phyloP scores from a whole-genome alignment of 2,329 filamentous ascomycete species.

The Colletotrichum cereale region DNA sequence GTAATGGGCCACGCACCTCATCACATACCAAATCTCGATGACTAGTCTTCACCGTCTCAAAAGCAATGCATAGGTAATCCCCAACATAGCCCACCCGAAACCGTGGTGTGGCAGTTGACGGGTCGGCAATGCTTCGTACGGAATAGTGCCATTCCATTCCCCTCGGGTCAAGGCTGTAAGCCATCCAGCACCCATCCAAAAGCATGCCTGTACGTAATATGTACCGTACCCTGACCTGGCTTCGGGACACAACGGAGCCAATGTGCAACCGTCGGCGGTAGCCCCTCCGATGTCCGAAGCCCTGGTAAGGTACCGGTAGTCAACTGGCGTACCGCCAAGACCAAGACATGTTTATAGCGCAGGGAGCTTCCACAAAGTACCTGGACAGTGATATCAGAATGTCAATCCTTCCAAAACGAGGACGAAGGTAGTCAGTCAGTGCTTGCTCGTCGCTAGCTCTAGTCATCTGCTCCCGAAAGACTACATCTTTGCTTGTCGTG shows the following conservation, averaged over 20 bases:
- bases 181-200: not conserved
- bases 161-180: constrained; percentile 3
- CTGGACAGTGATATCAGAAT: not conserved
- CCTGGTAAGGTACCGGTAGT: no score
- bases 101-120: not conserved
- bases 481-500: not conserved
- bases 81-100: not conserved
- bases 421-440: no score
- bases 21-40: not conserved
- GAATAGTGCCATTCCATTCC: not conserved
- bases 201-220: no score
- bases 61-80: not conserved
- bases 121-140: not conserved
- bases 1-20: not conserved
- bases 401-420: no score
- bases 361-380: not conserved
- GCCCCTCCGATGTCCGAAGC: not conserved
- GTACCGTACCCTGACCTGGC: constrained; percentile 19
- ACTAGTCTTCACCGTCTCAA: not conserved
- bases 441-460: not conserved
- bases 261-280: no score
- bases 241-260: constrained; percentile 2
- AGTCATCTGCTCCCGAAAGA: not conserved
- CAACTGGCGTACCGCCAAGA: not conserved
- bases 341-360: not conserved